Evolutionary conservation across 2,329 filamentous ascomycete genomes (phyloP).

Genomic region (Aureobasidium mangrovei): DNA sequence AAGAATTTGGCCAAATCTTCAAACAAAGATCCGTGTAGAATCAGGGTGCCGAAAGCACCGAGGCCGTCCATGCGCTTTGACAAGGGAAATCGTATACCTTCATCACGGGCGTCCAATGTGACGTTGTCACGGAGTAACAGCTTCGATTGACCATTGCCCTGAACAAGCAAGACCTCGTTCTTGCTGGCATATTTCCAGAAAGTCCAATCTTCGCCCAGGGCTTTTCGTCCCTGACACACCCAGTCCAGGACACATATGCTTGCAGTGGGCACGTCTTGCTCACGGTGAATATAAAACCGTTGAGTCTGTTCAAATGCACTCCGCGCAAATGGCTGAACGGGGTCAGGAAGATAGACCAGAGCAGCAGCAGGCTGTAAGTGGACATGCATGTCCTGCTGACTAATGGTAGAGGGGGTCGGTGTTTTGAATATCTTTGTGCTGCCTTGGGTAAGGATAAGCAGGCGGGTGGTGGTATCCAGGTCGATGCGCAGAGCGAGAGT

Average conservation of each 20-base stretch:
- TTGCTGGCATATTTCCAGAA: conserved; percentile 69
- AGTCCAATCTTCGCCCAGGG: conserved; percentile 83
- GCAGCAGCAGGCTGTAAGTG: conserved; percentile 41
- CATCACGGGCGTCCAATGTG: conserved; percentile 51
- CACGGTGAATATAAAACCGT: conserved; percentile 54
- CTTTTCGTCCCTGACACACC: conserved; percentile 80
- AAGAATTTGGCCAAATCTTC: conserved; percentile 62
- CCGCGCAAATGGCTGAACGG: conserved; percentile 79
- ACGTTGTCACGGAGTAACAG: conserved; percentile 81
- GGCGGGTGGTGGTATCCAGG: conserved; percentile 54
- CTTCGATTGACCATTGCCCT: conserved; percentile 25
- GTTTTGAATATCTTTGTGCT: conserved; percentile 96
- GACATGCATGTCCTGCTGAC: conserved; percentile 36
- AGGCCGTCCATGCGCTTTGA: conserved; percentile 60
- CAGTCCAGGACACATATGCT: conserved; percentile 80
- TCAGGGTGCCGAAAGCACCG: conserved; percentile 74
- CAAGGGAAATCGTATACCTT: conserved; percentile 22
- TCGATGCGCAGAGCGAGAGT: conserved; percentile 63
- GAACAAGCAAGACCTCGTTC: conserved; percentile 70
- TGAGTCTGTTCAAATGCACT: conserved; percentile 82
- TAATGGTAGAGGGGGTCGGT: conserved; percentile 34
- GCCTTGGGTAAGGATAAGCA: conserved; percentile 57
- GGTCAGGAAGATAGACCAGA: conserved; percentile 69
- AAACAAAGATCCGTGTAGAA: conserved; percentile 67
- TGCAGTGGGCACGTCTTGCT: conserved; percentile 29